Evolutionary conservation across 2,329 filamentous ascomycete genomes (phyloP).

Genomic region (Colletotrichum acutatum): DNA sequence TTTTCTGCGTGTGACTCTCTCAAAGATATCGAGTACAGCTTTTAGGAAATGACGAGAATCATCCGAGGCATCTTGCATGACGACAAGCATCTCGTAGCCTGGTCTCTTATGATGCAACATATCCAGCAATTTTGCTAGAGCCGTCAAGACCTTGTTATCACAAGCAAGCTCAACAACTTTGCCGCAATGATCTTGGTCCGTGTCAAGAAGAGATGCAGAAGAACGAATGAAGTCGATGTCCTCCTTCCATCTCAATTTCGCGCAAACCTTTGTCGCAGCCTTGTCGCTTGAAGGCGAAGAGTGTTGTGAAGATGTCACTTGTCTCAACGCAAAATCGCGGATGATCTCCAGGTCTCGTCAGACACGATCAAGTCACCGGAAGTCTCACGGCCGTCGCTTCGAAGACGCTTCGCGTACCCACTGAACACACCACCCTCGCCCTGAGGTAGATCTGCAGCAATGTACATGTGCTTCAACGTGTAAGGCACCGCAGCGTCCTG

Average conservation of each 20-base stretch:
- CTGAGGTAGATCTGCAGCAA: slow-evolving; percentile 1
- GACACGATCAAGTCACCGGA: slow-evolving; percentile 23
- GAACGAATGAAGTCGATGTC: not conserved
- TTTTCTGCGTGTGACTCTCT: too few relatives aligned
- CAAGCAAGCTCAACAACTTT: not conserved
- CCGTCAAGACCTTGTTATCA: not conserved
- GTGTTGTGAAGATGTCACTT: slow-evolving; percentile 24
- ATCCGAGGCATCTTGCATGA: not conserved
- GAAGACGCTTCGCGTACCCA: slow-evolving; percentile 9
- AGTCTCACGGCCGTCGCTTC: slow-evolving; percentile 4
- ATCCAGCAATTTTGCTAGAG: not conserved
- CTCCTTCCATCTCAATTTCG: slow-evolving; percentile 16
- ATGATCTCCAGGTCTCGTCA: slow-evolving; percentile 26
- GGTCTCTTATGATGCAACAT: slow-evolving; percentile 1
- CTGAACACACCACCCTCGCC: not conserved
- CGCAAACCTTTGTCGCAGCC: not conserved
- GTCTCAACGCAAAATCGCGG: slow-evolving; percentile 25
- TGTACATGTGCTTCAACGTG: slow-evolving; percentile 7
- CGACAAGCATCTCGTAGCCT: not conserved
- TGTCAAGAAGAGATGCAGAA: not conserved
- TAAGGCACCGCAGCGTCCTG: slow-evolving; percentile 20
- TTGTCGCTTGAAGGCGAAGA: not conserved
- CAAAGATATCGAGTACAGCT: too few relatives aligned
- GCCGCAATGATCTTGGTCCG: not conserved
- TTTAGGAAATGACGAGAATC: too few relatives aligned